phyloP scores from a whole-genome alignment of 768 basidiomycete species.

The Leccinum incarnatum region DNA sequence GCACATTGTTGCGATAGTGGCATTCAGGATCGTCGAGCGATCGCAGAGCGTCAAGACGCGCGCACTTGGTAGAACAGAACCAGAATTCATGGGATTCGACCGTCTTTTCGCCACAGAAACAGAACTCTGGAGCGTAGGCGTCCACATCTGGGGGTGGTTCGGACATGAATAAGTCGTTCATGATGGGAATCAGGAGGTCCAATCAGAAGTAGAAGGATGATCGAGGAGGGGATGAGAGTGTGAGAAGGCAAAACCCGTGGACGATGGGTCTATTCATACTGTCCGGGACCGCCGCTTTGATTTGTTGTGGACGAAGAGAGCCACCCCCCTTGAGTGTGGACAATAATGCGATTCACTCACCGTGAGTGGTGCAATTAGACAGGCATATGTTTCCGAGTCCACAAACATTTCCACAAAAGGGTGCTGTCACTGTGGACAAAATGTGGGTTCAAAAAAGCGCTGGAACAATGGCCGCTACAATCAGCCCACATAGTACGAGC shows the following conservation, averaged over 20 bases:
- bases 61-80: slow-evolving; percentile 29
- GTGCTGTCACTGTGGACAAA: slow-evolving; percentile 4
- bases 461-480: neutral
- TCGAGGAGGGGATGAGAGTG: neutral
- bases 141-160: slow-evolving; percentile 10
- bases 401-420: neutral
- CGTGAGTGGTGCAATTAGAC: neutral
- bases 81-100: slow-evolving; percentile 26
- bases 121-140: slow-evolving; percentile 13
- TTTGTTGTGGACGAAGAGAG: slow-evolving; percentile 5
- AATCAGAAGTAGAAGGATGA: neutral
- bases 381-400: neutral
- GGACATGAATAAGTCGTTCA: slow-evolving; percentile 1
- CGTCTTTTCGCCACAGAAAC: slow-evolving; percentile 28
- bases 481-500: neutral
- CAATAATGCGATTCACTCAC: slow-evolving; percentile 11
- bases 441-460: neutral
- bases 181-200: neutral
- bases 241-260: neutral
- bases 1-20: slow-evolving; percentile 27
- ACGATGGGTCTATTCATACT: slow-evolving; percentile 13
- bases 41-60: slow-evolving; percentile 26
- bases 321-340: neutral
- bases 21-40: slow-evolving; percentile 20
- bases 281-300: slow-evolving; percentile 5